These are phyloP conservation scores for Vitis cinerea DNA, from an alignment of 164 flowering plant genomes.

Conservation along the genomic window DNA sequence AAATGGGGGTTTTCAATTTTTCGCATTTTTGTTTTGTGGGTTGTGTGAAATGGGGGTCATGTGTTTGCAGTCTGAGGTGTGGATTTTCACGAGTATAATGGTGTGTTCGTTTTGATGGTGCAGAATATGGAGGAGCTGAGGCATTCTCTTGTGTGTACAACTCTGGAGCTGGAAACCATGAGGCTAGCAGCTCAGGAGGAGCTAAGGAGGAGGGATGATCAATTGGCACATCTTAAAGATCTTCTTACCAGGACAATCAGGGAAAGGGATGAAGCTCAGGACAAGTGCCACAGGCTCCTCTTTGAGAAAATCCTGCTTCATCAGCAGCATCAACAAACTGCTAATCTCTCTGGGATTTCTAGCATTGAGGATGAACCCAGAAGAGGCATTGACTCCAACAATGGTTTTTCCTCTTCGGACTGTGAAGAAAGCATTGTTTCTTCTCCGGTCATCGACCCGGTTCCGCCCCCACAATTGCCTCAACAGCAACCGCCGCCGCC, in stretches of 20 bases:
- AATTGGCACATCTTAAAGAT: constrained; percentile 50
- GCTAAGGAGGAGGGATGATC: constrained; percentile 66
- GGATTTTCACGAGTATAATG: constrained; percentile 2
- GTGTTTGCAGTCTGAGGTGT: constrained; percentile 8
- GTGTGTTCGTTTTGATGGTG: neutral
- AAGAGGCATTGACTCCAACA: constrained; percentile 53
- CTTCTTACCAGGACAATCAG: constrained; percentile 39
- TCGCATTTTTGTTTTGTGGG: neutral
- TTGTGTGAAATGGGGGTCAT: constrained; percentile 4
- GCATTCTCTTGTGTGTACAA: constrained; percentile 54
- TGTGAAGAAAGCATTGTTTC: constrained; percentile 87
- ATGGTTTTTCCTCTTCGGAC: constrained; percentile 68
- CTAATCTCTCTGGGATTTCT: constrained; percentile 52
- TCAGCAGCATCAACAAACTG: constrained; percentile 42
- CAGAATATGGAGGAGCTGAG: constrained; percentile 76
- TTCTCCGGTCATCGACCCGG: constrained; percentile 41
- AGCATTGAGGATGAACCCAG: constrained; percentile 66
- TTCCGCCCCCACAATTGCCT: constrained; percentile 17
- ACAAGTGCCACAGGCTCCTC: constrained; percentile 55
- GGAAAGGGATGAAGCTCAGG: constrained; percentile 75
- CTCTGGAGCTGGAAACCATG: constrained; percentile 77
- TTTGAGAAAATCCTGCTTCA: constrained; percentile 49
- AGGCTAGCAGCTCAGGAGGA: constrained; percentile 67
- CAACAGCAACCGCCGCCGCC: constrained; percentile 3
- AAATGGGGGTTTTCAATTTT: neutral